These are phyloP conservation scores for Dothistroma pini DNA, from an alignment of 2,329 filamentous ascomycete species.

Conservation along the genomic window DNA sequence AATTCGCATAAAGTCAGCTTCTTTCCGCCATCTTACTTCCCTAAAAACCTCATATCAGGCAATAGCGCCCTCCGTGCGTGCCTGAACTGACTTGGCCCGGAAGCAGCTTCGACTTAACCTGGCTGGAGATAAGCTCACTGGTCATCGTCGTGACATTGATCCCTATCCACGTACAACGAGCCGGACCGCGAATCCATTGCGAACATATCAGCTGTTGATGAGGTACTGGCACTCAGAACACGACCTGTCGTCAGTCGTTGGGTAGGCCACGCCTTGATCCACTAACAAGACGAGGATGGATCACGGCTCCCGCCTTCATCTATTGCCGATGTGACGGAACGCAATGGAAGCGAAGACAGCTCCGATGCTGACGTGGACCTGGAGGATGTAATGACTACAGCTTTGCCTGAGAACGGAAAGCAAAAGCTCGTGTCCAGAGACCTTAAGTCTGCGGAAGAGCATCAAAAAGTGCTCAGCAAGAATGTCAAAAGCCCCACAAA, in stretches of 20 bases:
- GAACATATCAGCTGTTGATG: too few species aligned
- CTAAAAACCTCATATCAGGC: too few species aligned
- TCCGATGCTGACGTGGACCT: conserved; percentile 4
- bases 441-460: not conserved
- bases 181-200: too few species aligned
- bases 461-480: not conserved
- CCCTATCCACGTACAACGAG: too few species aligned
- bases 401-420: conserved; percentile 1
- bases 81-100: too few species aligned
- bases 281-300: not conserved
- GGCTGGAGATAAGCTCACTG: too few species aligned
- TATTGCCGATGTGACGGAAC: not conserved
- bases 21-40: too few species aligned
- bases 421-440: conserved; percentile 1
- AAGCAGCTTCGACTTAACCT: too few species aligned
- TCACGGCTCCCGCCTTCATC: not conserved
- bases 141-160: too few species aligned
- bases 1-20: too few species aligned
- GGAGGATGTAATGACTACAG: not conserved
- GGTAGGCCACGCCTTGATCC: not conserved
- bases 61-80: too few species aligned
- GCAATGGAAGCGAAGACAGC: not conserved
- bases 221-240: too few species aligned
- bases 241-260: not conserved
- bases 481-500: not conserved